These are phyloP conservation scores for Trichomonas vaginalis DNA, from an alignment of 208 protist genomes.

Conservation along the genomic window DNA sequence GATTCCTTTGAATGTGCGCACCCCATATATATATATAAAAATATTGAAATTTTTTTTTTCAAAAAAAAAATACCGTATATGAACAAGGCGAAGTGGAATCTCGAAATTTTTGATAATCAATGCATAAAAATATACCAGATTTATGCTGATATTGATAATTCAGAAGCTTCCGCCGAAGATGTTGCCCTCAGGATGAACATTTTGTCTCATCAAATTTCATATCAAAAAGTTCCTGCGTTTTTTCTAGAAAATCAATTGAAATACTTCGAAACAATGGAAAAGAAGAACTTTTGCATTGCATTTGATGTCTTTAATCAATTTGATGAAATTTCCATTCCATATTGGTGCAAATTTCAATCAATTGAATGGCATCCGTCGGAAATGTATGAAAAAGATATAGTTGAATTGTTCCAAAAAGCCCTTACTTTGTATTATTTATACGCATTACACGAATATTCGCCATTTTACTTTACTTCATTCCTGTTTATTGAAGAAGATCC, in stretches of 20 bases:
- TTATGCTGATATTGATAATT: not conserved
- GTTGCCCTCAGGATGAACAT: not conserved
- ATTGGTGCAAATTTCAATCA: not conserved
- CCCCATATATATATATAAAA: not conserved
- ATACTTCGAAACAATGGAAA: not conserved
- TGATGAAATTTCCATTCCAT: not conserved
- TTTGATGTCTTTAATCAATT: not conserved
- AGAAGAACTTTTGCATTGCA: not conserved
- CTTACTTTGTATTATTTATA: not conserved
- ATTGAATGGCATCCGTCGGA: not conserved
- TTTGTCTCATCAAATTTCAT: not conserved
- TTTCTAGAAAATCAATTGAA: not conserved
- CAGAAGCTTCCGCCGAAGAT: not conserved
- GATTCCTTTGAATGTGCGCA: not conserved
- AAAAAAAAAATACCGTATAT: too few relatives aligned
- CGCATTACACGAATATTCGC: not conserved
- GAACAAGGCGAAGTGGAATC: not conserved
- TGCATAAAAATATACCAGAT: not conserved
- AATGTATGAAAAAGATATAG: not conserved
- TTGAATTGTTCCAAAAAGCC: not conserved
- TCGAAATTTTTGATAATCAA: not conserved
- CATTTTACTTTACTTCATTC: not conserved
- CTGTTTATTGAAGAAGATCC: not conserved
- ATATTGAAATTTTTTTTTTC: not conserved
- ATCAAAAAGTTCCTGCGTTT: not conserved